Evolutionary conservation across 2,329 filamentous ascomycete species (phyloP).

Genomic region (Leptoxyphium fumago): DNA sequence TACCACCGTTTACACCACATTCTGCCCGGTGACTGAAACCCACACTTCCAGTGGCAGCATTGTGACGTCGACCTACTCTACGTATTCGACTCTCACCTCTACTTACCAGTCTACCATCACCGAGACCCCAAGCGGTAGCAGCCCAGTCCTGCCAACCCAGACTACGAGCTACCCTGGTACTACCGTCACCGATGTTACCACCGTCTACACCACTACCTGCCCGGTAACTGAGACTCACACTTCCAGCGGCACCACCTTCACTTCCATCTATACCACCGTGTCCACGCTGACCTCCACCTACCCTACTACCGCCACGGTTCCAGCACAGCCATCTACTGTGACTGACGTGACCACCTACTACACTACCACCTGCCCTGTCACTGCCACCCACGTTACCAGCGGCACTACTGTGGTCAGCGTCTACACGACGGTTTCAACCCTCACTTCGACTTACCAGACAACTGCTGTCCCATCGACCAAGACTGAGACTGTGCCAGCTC

Average conservation of each 20-base stretch:
- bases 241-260: conserved; percentile 5
- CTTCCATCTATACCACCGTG: conserved; percentile 1
- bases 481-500: not conserved
- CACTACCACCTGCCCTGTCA: conserved; percentile 5
- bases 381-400: conserved; percentile 3
- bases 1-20: conserved; percentile 5
- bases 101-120: conserved; percentile 24
- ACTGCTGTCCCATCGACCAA: conserved; percentile 11
- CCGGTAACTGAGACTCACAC: conserved; percentile 3
- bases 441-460: conserved; percentile 24
- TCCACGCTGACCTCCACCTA: conserved; percentile 18
- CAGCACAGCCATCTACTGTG: not conserved
- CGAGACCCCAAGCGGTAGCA: not conserved
- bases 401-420: conserved; percentile 4
- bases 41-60: conserved; percentile 5
- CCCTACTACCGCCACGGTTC: conserved; percentile 22
- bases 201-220: conserved; percentile 6
- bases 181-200: conserved; percentile 5
- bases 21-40: conserved; percentile 5
- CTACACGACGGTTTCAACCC: conserved; percentile 5
- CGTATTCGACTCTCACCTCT: conserved; percentile 13
- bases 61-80: conserved; percentile 1
- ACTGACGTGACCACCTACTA: conserved; percentile 4
- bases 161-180: not conserved
- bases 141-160: not conserved